A percentile compares a stretch with the other conserved stretches of the same genome.
These are phyloP conservation scores for Escallonia herrerae DNA, from an alignment of 129 eudicot species.

Conservation along the genomic window DNA sequence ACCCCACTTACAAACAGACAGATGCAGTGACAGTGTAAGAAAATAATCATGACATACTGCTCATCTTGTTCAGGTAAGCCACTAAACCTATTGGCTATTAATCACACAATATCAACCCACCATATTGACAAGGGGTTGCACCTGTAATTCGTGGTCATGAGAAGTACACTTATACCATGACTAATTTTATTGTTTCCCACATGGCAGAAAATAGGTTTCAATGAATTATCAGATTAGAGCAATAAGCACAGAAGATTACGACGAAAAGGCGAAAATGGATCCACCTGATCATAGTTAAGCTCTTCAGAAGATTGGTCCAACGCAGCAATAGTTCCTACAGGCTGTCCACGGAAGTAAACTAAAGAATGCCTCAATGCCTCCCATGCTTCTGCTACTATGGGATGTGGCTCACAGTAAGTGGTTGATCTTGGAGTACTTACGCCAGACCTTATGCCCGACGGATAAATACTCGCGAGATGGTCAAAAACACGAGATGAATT, in stretches of 20 bases:
- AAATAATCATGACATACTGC: too few species aligned
- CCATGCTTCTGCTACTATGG: conserved; percentile 93
- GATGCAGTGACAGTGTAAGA: too few species aligned
- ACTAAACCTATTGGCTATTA: too few species aligned
- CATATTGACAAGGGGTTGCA: too few species aligned
- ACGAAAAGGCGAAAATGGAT: neutral
- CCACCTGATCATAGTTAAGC: conserved; percentile 93
- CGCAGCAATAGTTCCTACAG: conserved; percentile 97
- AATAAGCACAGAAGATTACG: neutral
- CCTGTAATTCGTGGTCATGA: too few species aligned
- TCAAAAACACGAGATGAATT: conserved; percentile 64
- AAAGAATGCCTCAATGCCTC: conserved; percentile 74
- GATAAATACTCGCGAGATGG: conserved; percentile 45
- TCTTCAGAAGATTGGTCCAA: conserved; percentile 80
- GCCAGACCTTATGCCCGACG: conserved; percentile 77
- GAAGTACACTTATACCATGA: too few species aligned
- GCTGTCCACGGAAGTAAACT: conserved; percentile 76
- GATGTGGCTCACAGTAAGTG: conserved; percentile 63
- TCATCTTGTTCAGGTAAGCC: too few species aligned
- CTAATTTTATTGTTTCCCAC: too few species aligned
- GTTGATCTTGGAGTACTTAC: conserved; percentile 58
- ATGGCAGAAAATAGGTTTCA: neutral
- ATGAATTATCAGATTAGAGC: neutral
- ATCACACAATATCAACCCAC: too few species aligned
- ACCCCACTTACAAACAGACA: too few species aligned